phyloP scores from a whole-genome alignment of 768 basidiomycete genomes.

The Phylloporus sp. region DNA sequence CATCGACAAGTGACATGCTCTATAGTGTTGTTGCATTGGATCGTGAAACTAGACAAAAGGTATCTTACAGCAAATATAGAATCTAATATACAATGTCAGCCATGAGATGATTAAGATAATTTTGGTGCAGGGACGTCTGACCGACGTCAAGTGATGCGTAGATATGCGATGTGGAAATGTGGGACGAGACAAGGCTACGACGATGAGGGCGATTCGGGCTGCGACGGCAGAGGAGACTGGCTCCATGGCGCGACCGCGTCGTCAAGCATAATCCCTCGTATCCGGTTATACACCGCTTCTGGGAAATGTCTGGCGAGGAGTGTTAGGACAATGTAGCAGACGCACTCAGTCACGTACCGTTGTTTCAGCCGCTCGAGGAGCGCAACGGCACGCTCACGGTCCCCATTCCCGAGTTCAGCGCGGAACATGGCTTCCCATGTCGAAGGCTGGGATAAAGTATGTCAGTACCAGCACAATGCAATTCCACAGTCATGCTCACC shows the following conservation, averaged over 20 bases:
- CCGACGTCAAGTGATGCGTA: neutral
- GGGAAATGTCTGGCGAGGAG: conserved; percentile 59
- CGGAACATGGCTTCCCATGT: conserved; percentile 97
- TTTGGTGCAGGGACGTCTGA: neutral
- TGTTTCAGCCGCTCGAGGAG: conserved; percentile 70
- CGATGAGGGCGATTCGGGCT: neutral
- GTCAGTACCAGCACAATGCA: neutral
- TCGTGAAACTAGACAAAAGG: neutral
- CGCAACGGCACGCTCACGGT: conserved; percentile 62
- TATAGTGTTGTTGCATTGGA: too few species aligned
- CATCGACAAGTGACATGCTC: too few species aligned
- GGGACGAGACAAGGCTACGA: too few species aligned
- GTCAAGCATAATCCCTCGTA: conserved; percentile 77
- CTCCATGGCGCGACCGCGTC: conserved; percentile 51
- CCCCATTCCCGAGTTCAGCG: conserved; percentile 78
- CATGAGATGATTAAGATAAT: neutral
- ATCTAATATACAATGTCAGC: neutral
- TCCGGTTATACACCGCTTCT: conserved; percentile 72
- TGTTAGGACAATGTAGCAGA: neutral
- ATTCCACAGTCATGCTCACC: conserved; percentile 12
- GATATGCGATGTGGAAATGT: neutral
- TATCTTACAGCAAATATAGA: neutral
- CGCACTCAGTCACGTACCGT: conserved; percentile 41
- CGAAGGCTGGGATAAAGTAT: conserved; percentile 53
- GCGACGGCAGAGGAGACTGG: conserved; percentile 16